These are phyloP conservation scores for Metschnikowia shivogae DNA, from an alignment of 805 yeast genomes.

Conservation along the genomic window DNA sequence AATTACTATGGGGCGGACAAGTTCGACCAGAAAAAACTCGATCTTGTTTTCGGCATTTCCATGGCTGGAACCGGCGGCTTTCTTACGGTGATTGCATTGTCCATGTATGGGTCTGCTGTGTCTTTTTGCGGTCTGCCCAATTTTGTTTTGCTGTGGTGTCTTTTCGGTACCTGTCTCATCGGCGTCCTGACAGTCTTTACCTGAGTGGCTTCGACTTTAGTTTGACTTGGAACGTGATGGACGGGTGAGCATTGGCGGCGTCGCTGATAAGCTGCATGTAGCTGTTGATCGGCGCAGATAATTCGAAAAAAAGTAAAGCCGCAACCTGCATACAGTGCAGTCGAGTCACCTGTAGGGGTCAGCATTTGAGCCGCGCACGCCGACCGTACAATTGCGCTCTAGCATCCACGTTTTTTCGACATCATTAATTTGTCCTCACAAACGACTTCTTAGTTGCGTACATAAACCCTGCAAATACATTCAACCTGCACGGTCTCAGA, in stretches of 20 bases:
- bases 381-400: conserved; percentile 3
- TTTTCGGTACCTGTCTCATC: conserved; percentile 56
- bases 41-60: conserved; percentile 53
- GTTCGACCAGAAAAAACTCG: conserved; percentile 23
- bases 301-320: neutral
- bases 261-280: neutral
- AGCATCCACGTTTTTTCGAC: conserved; percentile 1
- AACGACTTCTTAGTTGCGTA: neutral
- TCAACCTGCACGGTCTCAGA: neutral
- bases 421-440: neutral
- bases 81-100: conserved; percentile 71
- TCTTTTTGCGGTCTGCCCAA: conserved; percentile 63
- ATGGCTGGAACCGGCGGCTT: conserved; percentile 81
- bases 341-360: conserved; percentile 1
- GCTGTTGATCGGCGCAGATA: neutral
- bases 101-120: conserved; percentile 81
- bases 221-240: too few relatives aligned
- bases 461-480: neutral
- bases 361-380: neutral
- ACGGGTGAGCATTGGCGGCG: too few relatives aligned
- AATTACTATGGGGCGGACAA: conserved; percentile 28
- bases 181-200: conserved; percentile 38
- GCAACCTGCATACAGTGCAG: neutral
- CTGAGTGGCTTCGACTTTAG: neutral
- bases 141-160: conserved; percentile 54